phyloP scores from a whole-genome alignment of 179 eudicot genomes.

The Heliamphora pulchella region DNA sequence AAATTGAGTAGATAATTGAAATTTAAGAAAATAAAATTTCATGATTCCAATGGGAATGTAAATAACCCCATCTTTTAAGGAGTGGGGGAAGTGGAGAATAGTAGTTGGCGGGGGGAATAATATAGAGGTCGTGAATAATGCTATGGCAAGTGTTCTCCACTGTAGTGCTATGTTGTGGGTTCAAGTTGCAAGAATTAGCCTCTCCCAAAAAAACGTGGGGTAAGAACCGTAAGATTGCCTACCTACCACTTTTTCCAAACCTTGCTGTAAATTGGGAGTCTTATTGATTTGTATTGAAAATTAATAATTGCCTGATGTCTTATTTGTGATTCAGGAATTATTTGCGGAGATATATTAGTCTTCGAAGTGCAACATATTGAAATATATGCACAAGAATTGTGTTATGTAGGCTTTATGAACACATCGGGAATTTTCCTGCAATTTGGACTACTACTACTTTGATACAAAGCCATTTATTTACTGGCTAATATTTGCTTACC shows the following conservation, averaged over 20 bases:
- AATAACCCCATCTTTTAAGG: neutral
- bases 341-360: neutral
- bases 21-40: neutral
- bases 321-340: neutral
- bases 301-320: too few relatives aligned
- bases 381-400: too few relatives aligned
- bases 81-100: too few relatives aligned
- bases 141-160: too few relatives aligned
- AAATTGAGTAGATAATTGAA: neutral
- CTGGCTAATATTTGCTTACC: constrained; percentile 11
- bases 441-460: neutral
- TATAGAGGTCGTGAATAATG: too few relatives aligned
- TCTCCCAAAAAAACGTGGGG: neutral
- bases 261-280: neutral
- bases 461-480: neutral
- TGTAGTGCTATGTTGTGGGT: neutral
- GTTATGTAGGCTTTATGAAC: neutral
- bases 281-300: too few relatives aligned
- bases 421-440: neutral
- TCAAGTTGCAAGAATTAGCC: neutral
- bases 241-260: neutral
- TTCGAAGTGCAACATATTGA: neutral
- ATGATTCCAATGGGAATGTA: too few relatives aligned
- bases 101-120: too few relatives aligned
- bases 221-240: neutral